Evolutionary conservation across 1,284 basidiomycete species (phyloP).

Genomic region (Ceratobasidium sp.): DNA sequence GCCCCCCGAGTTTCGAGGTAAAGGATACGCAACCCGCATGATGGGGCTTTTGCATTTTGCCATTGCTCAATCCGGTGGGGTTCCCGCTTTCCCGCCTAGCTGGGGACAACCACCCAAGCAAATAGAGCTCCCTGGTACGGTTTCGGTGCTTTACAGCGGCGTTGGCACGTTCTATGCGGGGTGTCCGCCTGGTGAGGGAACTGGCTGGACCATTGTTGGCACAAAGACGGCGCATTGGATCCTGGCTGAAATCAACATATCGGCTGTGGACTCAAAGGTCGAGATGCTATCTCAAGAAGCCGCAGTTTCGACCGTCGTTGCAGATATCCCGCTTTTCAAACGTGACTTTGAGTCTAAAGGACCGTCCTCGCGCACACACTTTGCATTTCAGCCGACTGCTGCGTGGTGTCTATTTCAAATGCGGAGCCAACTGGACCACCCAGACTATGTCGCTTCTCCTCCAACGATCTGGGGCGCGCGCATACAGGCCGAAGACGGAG

Average conservation of each 20-base stretch:
- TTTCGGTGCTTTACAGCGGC: conserved; percentile 74
- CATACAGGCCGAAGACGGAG: conserved; percentile 57
- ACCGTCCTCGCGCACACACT: conserved; percentile 50
- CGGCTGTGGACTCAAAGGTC: conserved; percentile 30
- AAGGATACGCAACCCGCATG: conserved; percentile 67
- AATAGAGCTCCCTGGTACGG: conserved; percentile 56
- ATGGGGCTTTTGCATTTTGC: conserved; percentile 68
- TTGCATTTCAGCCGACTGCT: conserved; percentile 62
- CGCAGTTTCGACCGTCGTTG: conserved; percentile 28
- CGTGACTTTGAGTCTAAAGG: conserved; percentile 48
- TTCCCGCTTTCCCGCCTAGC: conserved; percentile 57
- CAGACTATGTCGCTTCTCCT: conserved; percentile 31
- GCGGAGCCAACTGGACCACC: conserved; percentile 58
- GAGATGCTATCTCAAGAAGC: conserved; percentile 43
- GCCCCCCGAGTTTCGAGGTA: conserved; percentile 60
- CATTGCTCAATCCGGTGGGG: conserved; percentile 57
- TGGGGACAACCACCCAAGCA: conserved; percentile 59
- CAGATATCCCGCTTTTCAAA: conserved; percentile 39
- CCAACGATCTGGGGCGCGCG: conserved; percentile 18
- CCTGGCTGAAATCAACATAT: conserved; percentile 48
- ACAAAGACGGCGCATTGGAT: conserved; percentile 64
- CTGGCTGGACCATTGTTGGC: conserved; percentile 65
- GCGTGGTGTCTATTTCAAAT: conserved; percentile 65
- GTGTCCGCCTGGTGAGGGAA: conserved; percentile 59
- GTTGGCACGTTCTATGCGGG: conserved; percentile 69